Base-by-base conservation (phyloP, 2,329 filamentous ascomycete genomes). In the Pseudopyricularia cyperi region DNA sequence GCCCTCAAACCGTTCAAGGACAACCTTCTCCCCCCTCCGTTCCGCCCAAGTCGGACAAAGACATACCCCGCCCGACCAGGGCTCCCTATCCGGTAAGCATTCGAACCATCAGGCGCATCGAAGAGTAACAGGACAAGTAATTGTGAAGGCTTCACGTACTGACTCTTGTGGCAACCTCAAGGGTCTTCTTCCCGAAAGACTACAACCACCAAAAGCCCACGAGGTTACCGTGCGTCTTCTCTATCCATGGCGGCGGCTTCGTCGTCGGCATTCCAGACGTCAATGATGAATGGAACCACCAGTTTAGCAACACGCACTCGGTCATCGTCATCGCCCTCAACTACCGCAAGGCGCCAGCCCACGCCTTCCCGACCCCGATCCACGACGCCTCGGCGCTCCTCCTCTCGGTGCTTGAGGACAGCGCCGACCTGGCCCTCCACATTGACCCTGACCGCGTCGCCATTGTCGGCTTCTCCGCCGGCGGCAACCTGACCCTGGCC, bases 221-320 rank as follows among this genome's bases (percentile, higher is more conserved):
- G 14, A 58, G 59, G 3, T 60, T 68, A 6, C 71, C 73, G 2
- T 62, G 71, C 2, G 65, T 75, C 47, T 63, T 78, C 44, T 67
- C 70, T 54, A 67, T 76, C 56, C 75, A 78, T 57, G 74, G 74
- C 51, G 73, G 74, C 53, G 73, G 72, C 34, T 75, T 73, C 59
- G 62, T 63, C 37, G 26, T 76, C 46, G 66, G 69, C 59, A 56
- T 65, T 15, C 66, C 72, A 1, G 53, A 60, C 49, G 58, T 69
- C 42, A 73, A 75, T 58, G 72, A 76, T 61, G 57, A 58, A 28
- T 72, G 73, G 63, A 75, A 71, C 59, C 59, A 59, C 33, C 55
- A 57, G 53, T 72, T 73, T 54, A 63, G 71, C 24, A 61, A 66
- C 48, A 56, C 59, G 1, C 65, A 70, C 52, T 58, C 59, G 51